phyloP scores from a whole-genome alignment of 2,329 filamentous ascomycete species.

The Botrytis sinoallii region DNA sequence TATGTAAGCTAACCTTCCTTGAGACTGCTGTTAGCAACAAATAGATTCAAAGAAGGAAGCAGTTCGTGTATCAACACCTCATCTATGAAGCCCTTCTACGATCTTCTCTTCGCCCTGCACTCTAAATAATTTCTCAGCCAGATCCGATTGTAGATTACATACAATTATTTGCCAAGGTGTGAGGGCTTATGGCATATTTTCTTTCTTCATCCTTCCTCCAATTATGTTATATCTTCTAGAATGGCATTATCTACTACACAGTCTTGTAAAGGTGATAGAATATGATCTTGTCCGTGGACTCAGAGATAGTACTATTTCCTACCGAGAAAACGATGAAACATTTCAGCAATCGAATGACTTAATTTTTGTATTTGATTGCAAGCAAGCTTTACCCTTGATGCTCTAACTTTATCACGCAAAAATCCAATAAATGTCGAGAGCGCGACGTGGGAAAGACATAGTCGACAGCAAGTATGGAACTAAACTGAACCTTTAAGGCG shows the following conservation, averaged over 20 bases:
- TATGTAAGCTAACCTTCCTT: background rate
- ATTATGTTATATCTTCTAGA: background rate
- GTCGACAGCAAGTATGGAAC: too few relatives aligned
- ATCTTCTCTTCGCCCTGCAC: background rate
- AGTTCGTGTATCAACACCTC: background rate
- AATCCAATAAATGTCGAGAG: too few relatives aligned
- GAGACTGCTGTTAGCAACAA: background rate
- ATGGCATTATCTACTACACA: background rate
- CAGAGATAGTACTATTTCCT: background rate
- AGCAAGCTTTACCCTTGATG: background rate
- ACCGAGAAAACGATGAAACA: background rate
- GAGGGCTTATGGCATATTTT: background rate
- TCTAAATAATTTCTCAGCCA: background rate
- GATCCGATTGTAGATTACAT: background rate
- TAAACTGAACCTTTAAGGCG: background rate
- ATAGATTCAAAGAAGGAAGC: background rate
- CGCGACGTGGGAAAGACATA: too few relatives aligned
- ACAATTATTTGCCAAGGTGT: background rate
- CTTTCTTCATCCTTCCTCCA: background rate
- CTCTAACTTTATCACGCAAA: background rate
- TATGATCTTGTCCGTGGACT: background rate
- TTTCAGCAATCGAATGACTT: too few relatives aligned
- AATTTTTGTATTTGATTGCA: background rate
- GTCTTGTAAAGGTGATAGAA: background rate
- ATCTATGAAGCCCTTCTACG: background rate